A percentile compares a stretch with the other conserved stretches of the same genome.
These are phyloP conservation scores for Colletotrichum euphorbiae DNA, from an alignment of 2,329 filamentous ascomycete species.

Conservation along the genomic window DNA sequence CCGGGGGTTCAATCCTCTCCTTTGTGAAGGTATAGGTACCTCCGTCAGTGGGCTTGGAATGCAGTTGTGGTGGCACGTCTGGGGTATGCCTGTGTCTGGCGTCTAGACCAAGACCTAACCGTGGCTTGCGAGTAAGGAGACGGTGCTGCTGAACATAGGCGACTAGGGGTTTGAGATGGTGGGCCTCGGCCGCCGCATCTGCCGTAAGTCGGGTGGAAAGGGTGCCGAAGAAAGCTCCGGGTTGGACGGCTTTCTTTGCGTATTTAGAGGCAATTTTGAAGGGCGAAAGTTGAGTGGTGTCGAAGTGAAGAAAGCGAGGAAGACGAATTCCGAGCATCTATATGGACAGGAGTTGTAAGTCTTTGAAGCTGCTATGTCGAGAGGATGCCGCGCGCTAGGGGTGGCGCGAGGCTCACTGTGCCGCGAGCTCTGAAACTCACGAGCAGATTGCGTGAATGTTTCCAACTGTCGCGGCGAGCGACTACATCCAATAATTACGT, in stretches of 20 bases:
- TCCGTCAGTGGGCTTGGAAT: constrained; percentile 26
- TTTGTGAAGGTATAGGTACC: constrained; percentile 35
- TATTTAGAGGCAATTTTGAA: background rate
- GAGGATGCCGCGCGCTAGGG: constrained; percentile 38
- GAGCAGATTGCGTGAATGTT: constrained; percentile 10
- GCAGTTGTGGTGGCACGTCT: constrained; percentile 39
- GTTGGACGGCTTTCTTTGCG: constrained; percentile 22
- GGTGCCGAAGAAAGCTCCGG: constrained; percentile 29
- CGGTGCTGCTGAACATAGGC: constrained; percentile 40
- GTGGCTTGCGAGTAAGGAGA: constrained; percentile 41
- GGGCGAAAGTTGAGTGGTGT: background rate
- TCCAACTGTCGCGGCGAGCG: constrained; percentile 18
- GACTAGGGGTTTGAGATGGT: constrained; percentile 37
- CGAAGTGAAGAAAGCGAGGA: background rate
- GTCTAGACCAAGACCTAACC: constrained; percentile 31
- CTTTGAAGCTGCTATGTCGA: constrained; percentile 32
- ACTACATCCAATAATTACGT: constrained; percentile 15
- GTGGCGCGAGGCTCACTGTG: constrained; percentile 32
- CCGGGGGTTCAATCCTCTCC: constrained; percentile 23
- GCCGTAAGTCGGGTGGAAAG: constrained; percentile 31
- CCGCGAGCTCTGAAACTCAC: constrained; percentile 34
- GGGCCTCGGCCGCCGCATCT: constrained; percentile 36
- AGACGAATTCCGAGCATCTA: constrained; percentile 16
- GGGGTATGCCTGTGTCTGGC: constrained; percentile 39
- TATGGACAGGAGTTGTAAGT: constrained; percentile 11